Base-by-base conservation (phyloP, 768 basidiomycete species). In the Lactarius deliciosus region DNA sequence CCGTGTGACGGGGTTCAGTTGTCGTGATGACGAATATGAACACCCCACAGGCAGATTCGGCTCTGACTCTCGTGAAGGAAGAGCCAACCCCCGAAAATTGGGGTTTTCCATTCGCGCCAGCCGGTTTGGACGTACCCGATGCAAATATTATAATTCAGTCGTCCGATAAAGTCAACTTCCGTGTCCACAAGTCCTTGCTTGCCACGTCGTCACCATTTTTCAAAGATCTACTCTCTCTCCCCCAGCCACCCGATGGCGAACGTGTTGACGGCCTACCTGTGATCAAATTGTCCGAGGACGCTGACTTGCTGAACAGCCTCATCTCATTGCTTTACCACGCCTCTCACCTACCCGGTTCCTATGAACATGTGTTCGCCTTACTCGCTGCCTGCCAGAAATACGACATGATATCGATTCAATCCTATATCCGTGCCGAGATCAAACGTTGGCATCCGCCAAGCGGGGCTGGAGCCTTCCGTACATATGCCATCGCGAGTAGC, bases 281-380 rank as follows among this genome's bases (percentile, higher is more conserved):
- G 8, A 20, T 65, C 18, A 22, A 36, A 5, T 13, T 60, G 9
- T 32, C 58, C 11, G 58, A 60, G 38, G 40, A 54, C 10, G 20
- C 64, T 8, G 30, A 41, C 4, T 20, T 60, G 5, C 32, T 60
- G 1, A 7, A 5, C 3, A 13, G 13, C 9, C 64, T 65, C 41
- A 15, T 60, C 22, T 54, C 64, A 13, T 32, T 65, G 38, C 50
- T 65, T 11, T 65, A 65, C 41, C 64, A 40, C 38, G 13, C 40
- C 8, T 18, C 7, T 25, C 25, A 30, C 25, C 15, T 40, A 18
- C 45, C 36, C 9, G 11, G 8, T 16, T 62, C 61, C 1, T 6
- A 30, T 15, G 25, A 58, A 10, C 40, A 64, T 15, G 34, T 20
- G 36, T 5, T 58, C 16, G 16, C 41, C 6, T 41, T 41, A 41